Evolutionary conservation across 129 eudicot genomes (phyloP).

Genomic region (Flaveria brownii): DNA sequence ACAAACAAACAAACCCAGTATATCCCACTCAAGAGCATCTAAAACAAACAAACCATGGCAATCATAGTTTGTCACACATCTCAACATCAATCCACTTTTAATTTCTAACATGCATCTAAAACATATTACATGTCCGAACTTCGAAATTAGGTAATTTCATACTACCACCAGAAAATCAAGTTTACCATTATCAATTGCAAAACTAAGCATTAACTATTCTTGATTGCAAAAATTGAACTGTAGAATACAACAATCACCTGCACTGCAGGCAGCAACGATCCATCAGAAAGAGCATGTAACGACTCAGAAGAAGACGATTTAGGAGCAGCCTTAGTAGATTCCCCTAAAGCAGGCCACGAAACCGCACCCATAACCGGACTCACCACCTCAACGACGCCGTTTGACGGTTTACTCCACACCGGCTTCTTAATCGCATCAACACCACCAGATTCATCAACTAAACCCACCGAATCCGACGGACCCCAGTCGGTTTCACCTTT

Average conservation of each 20-base stretch:
- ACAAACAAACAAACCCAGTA: too few relatives aligned
- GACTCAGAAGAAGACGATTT: slow-evolving; percentile 56
- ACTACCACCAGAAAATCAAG: too few relatives aligned
- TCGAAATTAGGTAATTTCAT: too few relatives aligned
- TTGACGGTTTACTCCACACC: slow-evolving; percentile 73
- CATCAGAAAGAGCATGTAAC: slow-evolving; percentile 43
- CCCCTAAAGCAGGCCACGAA: slow-evolving; percentile 84
- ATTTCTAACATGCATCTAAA: neutral
- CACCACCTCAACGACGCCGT: slow-evolving; percentile 42
- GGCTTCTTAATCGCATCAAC: slow-evolving; percentile 53
- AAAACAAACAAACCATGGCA: too few relatives aligned
- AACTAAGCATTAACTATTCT: too few relatives aligned
- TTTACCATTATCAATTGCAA: too few relatives aligned
- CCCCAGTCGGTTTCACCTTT: slow-evolving; percentile 28
- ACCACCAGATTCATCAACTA: slow-evolving; percentile 17
- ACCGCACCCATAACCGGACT: slow-evolving; percentile 69
- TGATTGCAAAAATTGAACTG: neutral
- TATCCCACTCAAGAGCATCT: too few relatives aligned
- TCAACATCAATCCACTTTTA: neutral
- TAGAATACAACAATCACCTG: slow-evolving; percentile 34
- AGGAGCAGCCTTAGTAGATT: slow-evolving; percentile 57
- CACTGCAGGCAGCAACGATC: slow-evolving; percentile 33
- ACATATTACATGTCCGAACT: too few relatives aligned
- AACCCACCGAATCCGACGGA: slow-evolving; percentile 14
- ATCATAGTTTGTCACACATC: neutral